Evolutionary conservation across 441 rosid species (phyloP), one percentile per base, ranked within the genome.

Genomic region (Lepidium campestre): DNA sequence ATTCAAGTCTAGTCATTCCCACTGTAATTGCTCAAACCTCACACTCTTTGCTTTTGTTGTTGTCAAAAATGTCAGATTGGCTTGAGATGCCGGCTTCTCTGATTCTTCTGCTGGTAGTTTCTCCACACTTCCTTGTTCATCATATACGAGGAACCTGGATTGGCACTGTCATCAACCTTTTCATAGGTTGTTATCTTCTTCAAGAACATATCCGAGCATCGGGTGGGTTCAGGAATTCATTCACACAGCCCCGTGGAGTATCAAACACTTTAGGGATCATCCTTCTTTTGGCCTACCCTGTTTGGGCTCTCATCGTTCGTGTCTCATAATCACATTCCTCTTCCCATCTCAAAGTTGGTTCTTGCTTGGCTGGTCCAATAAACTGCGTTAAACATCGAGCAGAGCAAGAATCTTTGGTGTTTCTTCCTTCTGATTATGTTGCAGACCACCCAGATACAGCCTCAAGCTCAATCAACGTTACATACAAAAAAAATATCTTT

Each of bases 161-260:
- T 1, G 92, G 96, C 10, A 83, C 85, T 17, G 3, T 71, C 10
- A 79, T 86, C 56, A 80, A 86, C 72, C 91, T 90, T 19, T 1
- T 82, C 73, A 83, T 90, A 1, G 97, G 85, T 1, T 90, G 97
- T 53, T 93, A 87, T 81, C 81, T 90, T 3, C 76, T 93, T 52
- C 98, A 93, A 78, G 87, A 93, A 66, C 96, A 93, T 80, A 83
- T 93, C 58, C 77, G 92, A 42, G 96, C 92, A 29, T 79, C 96
- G 0, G 98, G 94, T 6, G 97, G 98, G 48, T 86, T 93, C 80
- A 80, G 94, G 72, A 86, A 88, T 39, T 84, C 97, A 7, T 85
- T 93, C 68, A 88, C 94, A 4, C 89, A 79, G 55, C 63, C 82
- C 23, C 86, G 88, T 34, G 96, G 97, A 50, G 77, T 88, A 44